Evolutionary conservation across 106 monocot genomes (phyloP), one percentile per base, ranked within the genome.

Genomic region (Ottelia alismoides): DNA sequence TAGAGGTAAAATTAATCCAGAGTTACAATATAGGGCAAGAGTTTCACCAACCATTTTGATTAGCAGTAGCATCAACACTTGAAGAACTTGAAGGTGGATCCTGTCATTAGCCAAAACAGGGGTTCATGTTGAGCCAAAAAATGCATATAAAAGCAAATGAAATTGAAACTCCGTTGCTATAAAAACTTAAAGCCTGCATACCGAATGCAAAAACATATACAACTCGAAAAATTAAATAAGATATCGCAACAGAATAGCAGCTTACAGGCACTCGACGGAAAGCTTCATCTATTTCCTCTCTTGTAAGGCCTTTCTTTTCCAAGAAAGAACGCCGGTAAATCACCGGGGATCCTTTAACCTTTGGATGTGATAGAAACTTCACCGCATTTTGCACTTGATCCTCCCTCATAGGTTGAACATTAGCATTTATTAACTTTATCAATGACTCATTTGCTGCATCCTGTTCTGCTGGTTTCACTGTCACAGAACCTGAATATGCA

Each of bases 251-350:
- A n/a, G 40, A 51, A 7, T 27, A 40, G 10, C 18, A 49, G 22
- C 82, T 74, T 80, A 98, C 98, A 65, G 98, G 90, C 7, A 98
- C 90, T 67, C 82, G 90, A 27, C 75, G 98, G 49, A 98, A 98
- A 52, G 98, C 98, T 75, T 98, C 98, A 75, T 98, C 90, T 56
- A 98, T 90, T 77, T 98, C 98, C 59, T 90, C 90, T 59, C 72
- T 85, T 26, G 98, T 83, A 3, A 98, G 75, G 29, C 85, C 90
- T 71, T 98, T 98, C 72, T 74, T 82, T 64, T 98, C 98, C 18
- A 98, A 76, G 64, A 98, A 98, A 56, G 98, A 82, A 31, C 85
- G 98, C 26, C 98, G 71, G 28, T 83, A 79, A 43, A 85, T 64
- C 1, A 98, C 70, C 4, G 98, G 79, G 44, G 98, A 98, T 28